These are phyloP conservation scores for Pythium sukuiense DNA, from an alignment of 352 stramenopile genomes.

Conservation along the genomic window DNA sequence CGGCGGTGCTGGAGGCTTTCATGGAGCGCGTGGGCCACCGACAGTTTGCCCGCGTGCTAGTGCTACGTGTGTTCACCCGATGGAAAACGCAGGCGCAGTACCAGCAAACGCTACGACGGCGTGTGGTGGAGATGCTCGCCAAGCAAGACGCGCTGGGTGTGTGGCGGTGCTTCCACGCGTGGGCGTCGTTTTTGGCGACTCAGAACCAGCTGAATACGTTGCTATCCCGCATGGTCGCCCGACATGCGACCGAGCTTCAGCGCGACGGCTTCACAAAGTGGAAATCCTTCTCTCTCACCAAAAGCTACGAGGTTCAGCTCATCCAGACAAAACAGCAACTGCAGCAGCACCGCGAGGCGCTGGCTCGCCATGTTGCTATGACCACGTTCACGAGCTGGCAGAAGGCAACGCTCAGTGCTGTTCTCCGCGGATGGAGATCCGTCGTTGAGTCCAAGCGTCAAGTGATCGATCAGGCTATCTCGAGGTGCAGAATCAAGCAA, in stretches of 20 bases:
- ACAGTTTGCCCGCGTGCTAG: constrained; percentile 4
- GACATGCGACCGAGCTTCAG: neutral
- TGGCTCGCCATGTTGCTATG: constrained; percentile 15
- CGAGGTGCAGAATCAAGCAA: too few relatives aligned
- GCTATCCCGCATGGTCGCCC: neutral
- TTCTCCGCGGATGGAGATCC: constrained; percentile 9
- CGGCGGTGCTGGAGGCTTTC: neutral
- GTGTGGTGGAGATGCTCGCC: neutral
- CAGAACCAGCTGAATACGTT: neutral
- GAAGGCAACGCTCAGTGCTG: constrained; percentile 3
- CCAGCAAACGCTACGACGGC: neutral
- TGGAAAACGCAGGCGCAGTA: constrained; percentile 12
- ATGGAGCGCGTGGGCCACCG: constrained; percentile 2
- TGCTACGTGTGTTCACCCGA: constrained; percentile 1
- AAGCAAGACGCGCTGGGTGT: neutral
- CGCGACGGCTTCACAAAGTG: neutral
- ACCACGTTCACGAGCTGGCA: constrained; percentile 11
- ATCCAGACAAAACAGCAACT: constrained; percentile 2
- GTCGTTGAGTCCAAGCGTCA: neutral
- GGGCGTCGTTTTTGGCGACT: neutral
- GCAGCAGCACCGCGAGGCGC: constrained; percentile 8
- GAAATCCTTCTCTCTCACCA: neutral
- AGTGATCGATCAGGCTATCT: neutral
- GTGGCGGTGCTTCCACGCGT: constrained; percentile 9
- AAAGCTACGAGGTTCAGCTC: neutral